These are phyloP conservation scores for Hordeum marinum DNA, from an alignment of 176 grass and related monocot genomes.

Conservation along the genomic window DNA sequence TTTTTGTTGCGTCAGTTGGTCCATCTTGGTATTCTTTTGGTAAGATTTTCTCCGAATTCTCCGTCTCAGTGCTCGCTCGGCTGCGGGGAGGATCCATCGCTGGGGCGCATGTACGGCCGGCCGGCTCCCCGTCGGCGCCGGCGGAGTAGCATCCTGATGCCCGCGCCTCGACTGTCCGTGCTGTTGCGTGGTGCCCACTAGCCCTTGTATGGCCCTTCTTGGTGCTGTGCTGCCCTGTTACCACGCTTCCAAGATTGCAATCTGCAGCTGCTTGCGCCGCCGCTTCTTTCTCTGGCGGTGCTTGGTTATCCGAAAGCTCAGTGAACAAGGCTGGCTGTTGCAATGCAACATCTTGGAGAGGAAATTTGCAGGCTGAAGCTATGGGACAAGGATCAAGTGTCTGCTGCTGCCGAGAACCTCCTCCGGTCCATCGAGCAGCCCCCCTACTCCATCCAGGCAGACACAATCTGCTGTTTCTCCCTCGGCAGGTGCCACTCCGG, in stretches of 20 bases:
- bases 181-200: too few species aligned
- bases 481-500: background rate
- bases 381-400: background rate
- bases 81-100: background rate
- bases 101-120: too few species aligned
- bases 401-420: background rate
- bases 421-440: background rate
- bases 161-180: too few species aligned
- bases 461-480: background rate
- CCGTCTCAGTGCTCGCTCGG: background rate
- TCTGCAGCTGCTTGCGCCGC: too few species aligned
- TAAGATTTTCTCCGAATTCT: background rate
- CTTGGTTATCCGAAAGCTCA: background rate
- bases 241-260: too few species aligned
- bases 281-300: too few species aligned
- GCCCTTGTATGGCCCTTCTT: too few species aligned
- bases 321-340: background rate
- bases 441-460: background rate
- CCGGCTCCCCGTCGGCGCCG: too few species aligned
- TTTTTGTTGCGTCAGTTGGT: background rate
- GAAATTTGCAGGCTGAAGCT: background rate
- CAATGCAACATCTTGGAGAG: background rate
- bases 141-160: background rate
- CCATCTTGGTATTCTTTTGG: background rate
- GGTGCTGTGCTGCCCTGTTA: too few species aligned